Evolutionary conservation across 1,284 basidiomycete genomes (phyloP).

Genomic region (Neonothopanus nambi): DNA sequence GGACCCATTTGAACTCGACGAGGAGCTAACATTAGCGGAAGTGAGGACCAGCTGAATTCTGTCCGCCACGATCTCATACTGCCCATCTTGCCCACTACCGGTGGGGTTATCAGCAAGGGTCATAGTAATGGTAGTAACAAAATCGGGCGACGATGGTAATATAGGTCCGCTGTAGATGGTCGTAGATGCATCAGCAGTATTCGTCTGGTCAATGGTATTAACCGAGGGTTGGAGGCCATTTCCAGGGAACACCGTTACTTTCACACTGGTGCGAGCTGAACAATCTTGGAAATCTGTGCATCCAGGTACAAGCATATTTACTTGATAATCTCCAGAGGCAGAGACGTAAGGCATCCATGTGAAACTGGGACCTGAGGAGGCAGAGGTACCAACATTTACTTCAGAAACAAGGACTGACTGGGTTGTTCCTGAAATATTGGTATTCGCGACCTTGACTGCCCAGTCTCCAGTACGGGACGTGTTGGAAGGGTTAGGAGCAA

Average conservation of each 20-base stretch:
- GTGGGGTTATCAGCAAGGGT: conserved; percentile 60
- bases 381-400: conserved; percentile 64
- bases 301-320: conserved; percentile 86
- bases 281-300: conserved; percentile 85
- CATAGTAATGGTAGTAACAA: conserved; percentile 76
- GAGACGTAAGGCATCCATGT: conserved; percentile 92
- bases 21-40: conserved; percentile 48
- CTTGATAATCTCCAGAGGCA: conserved; percentile 82
- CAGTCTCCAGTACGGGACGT: conserved; percentile 69
- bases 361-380: conserved; percentile 67
- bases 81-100: conserved; percentile 60
- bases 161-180: conserved; percentile 84
- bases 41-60: conserved; percentile 73
- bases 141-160: conserved; percentile 69
- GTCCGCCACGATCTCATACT: conserved; percentile 83
- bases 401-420: conserved; percentile 75
- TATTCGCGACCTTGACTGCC: conserved; percentile 61
- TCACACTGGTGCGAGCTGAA: conserved; percentile 75
- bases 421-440: conserved; percentile 77
- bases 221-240: conserved; percentile 64
- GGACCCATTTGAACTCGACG: conserved; percentile 31
- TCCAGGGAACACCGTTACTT: conserved; percentile 82
- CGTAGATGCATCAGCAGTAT: conserved; percentile 59
- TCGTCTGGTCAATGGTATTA: conserved; percentile 74
- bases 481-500: conserved; percentile 69